Evolutionary conservation across 164 flowering plant species (phyloP), one percentile per base, ranked within the genome.

Genomic region (Warburgia ugandensis): DNA sequence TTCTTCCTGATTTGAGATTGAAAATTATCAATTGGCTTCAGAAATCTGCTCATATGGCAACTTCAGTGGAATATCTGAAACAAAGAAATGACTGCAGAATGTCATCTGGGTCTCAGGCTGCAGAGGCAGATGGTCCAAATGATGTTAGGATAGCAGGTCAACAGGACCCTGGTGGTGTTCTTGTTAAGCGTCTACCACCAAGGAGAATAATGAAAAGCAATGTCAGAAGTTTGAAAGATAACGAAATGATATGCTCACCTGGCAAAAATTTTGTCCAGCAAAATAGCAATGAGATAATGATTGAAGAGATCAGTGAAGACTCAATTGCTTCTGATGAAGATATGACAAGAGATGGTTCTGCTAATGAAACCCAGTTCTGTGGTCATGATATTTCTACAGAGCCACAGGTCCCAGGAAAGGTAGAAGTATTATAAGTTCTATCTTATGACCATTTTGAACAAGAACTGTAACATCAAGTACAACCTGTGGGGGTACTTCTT

Each of bases 11-110:
- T n/a, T 43, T 74, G 63, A 71, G 23, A 43, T 56, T 56, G 61
- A 84, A 81, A 67, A 58, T 87, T 40, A 52, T 76, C 14, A 62
- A 64, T 46, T 91, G 96, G 97, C 77, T 91, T 38, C 71, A 56
- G 33, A 70, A 57, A 57, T 81, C 81, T 77, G 77, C 78, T 38
- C 69, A 58, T 59, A 17, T 81, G 50, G 73, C 76, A 47, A 48
- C 40, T 21, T 44, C 56, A 19, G 72, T 51, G 39, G 77, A 68
- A 44, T 68, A 69, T 54, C 6, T 62, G 55, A 69, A 62, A 61
- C 47, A 63, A 9, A 77, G 67, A 58, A 33, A 57, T 28, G 73
- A 65, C 42, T 61, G 72, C 27, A 33, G 54, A 12, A 20, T 50
- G 58, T 51, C 62, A 27, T 57, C 61, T 0, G 65, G 53, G 50